Evolutionary conservation across 1,284 basidiomycete species (phyloP).

Genomic region (Baeospora myosura): DNA sequence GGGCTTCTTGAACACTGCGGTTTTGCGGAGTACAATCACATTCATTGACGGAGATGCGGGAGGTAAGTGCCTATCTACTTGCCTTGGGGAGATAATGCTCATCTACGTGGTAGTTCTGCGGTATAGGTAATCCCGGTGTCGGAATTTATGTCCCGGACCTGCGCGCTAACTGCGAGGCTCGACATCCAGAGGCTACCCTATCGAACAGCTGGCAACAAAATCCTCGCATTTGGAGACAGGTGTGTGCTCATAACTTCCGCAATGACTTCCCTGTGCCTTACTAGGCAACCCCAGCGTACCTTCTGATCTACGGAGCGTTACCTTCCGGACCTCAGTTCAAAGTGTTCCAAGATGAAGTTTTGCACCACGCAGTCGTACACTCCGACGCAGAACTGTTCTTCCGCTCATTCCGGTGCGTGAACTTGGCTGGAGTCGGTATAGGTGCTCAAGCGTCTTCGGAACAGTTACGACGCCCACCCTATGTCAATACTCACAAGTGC

Average conservation of each 20-base stretch:
- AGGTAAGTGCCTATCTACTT: constrained; percentile 31
- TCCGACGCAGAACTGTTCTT: constrained; percentile 76
- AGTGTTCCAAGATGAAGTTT: constrained; percentile 65
- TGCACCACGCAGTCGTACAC: constrained; percentile 74
- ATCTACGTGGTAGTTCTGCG: constrained; percentile 45
- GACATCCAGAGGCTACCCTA: constrained; percentile 75
- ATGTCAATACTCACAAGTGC: constrained; percentile 84
- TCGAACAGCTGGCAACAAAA: constrained; percentile 77
- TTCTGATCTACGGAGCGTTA: constrained; percentile 83
- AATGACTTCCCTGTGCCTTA: neutral
- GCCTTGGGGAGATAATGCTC: neutral
- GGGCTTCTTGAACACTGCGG: constrained; percentile 83
- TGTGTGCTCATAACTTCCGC: constrained; percentile 11
- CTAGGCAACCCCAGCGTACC: constrained; percentile 42
- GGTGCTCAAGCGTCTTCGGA: neutral
- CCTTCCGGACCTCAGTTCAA: constrained; percentile 58
- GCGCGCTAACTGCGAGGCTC: neutral
- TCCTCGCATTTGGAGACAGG: constrained; percentile 73
- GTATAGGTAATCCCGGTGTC: constrained; percentile 45
- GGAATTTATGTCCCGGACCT: neutral
- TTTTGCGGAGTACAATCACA: constrained; percentile 74
- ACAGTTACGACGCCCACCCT: constrained; percentile 79
- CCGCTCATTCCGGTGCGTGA: constrained; percentile 60
- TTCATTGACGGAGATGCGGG: constrained; percentile 85
- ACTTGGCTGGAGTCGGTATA: constrained; percentile 3